Conservation (phyloP, 768 basidiomycete genomes). For the Termitomyces sp. region DNA sequence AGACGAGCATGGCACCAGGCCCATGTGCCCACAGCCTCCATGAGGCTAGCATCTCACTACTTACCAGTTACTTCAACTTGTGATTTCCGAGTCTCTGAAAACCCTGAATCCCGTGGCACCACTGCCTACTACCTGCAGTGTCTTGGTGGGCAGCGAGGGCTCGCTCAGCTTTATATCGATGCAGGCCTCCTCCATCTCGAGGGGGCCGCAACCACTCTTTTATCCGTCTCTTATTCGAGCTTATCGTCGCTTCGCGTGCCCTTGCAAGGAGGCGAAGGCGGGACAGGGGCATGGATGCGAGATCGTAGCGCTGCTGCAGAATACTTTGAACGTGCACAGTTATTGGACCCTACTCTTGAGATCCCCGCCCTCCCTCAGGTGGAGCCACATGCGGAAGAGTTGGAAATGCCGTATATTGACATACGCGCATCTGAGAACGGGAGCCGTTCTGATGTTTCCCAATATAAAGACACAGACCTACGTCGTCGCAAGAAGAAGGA, state of each 20-base stretch:
- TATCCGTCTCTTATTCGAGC: constrained; percentile 70
- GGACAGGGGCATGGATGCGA: constrained; percentile 67
- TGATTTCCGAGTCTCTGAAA: constrained; percentile 27
- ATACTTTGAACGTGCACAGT: constrained; percentile 68
- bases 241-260: constrained; percentile 75
- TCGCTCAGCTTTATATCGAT: constrained; percentile 74
- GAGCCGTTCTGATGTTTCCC: constrained; percentile 30
- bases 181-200: constrained; percentile 79
- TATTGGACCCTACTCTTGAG: constrained; percentile 56
- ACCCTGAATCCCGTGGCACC: constrained; percentile 44
- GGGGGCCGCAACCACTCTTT: constrained; percentile 65
- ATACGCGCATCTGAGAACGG: constrained; percentile 31
- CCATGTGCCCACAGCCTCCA: constrained; percentile 67
- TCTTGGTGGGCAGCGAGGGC: constrained; percentile 58
- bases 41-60: constrained; percentile 73
- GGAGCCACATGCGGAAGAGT: constrained; percentile 29
- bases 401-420: constrained; percentile 70
- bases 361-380: constrained; percentile 59
- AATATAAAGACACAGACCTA: constrained; percentile 30
- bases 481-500: constrained; percentile 54
- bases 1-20: constrained; percentile 84
- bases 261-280: constrained; percentile 44
- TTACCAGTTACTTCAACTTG: constrained; percentile 49
- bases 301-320: constrained; percentile 66
- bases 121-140: constrained; percentile 57